Conservation (phyloP, 257 asterid genomes). For the Solanum medicagineum region DNA sequence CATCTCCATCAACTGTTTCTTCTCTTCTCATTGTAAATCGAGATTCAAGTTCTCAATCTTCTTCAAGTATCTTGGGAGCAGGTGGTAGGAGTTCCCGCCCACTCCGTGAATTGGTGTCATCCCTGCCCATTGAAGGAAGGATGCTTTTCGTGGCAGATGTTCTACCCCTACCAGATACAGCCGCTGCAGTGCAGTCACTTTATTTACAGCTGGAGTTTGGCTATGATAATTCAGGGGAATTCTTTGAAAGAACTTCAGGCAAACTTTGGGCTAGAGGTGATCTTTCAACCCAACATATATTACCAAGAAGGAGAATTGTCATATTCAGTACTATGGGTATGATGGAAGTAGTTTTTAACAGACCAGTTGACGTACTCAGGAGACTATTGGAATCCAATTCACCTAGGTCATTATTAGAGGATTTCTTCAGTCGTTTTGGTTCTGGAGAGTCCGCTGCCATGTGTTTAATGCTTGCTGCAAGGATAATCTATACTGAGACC, state of each 20-base stretch:
- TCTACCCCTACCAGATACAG: constrained; percentile 71
- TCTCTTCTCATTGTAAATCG: constrained; percentile 75
- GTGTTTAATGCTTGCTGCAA: constrained; percentile 93
- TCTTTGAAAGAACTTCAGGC: constrained; percentile 52
- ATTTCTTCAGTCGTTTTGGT: constrained; percentile 83
- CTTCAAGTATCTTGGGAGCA: constrained; percentile 50
- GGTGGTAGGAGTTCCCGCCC: constrained; percentile 79
- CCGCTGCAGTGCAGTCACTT: constrained; percentile 63
- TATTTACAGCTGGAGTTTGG: constrained; percentile 70
- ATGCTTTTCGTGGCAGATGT: constrained; percentile 90
- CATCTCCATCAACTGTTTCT: constrained; percentile 73
- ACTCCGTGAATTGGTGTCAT: constrained; percentile 70
- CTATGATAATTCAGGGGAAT: constrained; percentile 51
- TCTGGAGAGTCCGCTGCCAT: constrained; percentile 91
- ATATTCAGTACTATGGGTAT: constrained; percentile 97
- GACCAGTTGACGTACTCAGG: constrained; percentile 83
- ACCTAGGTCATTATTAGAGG: constrained; percentile 74
- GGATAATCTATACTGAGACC: constrained; percentile 46
- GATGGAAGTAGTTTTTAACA: constrained; percentile 90
- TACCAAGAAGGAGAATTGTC: constrained; percentile 76
- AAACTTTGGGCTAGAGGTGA: constrained; percentile 93
- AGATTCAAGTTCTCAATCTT: constrained; percentile 64
- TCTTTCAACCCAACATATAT: constrained; percentile 80
- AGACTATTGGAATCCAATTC: constrained; percentile 73
- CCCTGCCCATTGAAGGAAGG: constrained; percentile 86